Base-by-base conservation (phyloP, 106 monocot genomes). In the Platanthera guangdongensis region DNA sequence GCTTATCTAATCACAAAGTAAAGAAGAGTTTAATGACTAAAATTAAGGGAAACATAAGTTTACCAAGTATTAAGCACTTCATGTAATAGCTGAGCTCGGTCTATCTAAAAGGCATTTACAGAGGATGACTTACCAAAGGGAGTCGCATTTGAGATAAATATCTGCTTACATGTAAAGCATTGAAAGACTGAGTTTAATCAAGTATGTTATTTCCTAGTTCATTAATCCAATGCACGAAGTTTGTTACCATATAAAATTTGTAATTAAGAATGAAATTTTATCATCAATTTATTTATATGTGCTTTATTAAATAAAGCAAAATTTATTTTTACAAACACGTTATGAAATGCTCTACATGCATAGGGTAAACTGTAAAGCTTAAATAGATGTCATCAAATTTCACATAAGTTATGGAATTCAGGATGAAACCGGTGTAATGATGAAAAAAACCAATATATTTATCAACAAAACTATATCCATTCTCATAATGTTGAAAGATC, bases 341-440 rank as follows among this genome's bases (percentile, higher is more conserved):
- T 39, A 39, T 39, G 39, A 39, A 39, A 39, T 39, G 39, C 39
- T 39, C 39, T 39, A 39, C 13, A 11, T 65, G 65, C 32, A 32
- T 39, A 6, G 52, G 39, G 39, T 39, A 32, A n/a, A 30, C 25
- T 65, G 30, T 10, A 12, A 8, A 65, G 12, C 2, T 32, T 65
- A 65, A 65, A 65, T 65, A 30, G 30, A 65, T 65, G 65, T 12
- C 65, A 65, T 30, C 32, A 30, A 65, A 65, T 65, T 65, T 30
- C 32, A 65, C 25, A 32, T 32, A 32, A 2, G 65, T 11, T 30
- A 65, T 30, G 9, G 4, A 3, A 10, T 32, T 30, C 32, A 65
- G 4, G 5, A 11, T 32, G 65, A 65, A 65, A 28, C 13, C 32
- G 10, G 30, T 9, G 30, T 28, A 65, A 65, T 65, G 16, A 0